Base-by-base conservation (phyloP, 495 filamentous ascomycete genomes). In the Podospora pseudoanserina region DNA sequence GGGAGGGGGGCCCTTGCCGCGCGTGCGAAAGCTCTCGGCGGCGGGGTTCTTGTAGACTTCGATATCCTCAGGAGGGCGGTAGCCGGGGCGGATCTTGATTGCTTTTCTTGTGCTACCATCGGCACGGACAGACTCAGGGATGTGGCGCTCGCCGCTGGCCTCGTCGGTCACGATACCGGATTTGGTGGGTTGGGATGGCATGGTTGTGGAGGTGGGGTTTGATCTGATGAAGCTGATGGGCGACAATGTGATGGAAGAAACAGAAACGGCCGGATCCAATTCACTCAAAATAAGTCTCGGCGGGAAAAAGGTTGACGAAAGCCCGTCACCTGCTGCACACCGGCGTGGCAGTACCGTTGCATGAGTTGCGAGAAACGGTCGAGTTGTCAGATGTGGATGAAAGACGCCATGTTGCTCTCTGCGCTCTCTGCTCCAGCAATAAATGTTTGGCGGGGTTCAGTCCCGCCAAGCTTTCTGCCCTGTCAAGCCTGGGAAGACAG, bases 31-130 rank as follows among this genome's bases (percentile, higher is more conserved):
- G 54, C 86, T 88, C 71, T 94, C 91, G 27, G 94, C 94, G 5
- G 89, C 91, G 56, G 91, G 88, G 80, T 97, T 98, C 83, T 91
- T 95, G 86, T 98, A 99, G 49, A 97, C 82, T 74, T 97, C 92
- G 67, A 97, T 91, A 79, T 99, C 96, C 78, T 99, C 96, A 2
- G 95, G 94, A 0, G 96, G 96, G 44, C 87, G 87, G 79, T 98
- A 99, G 60, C 96, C 96, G 15, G 94, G 94, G 3, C 92, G 88
- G 56, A 99, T 91, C 70, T 91, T 91, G 65, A 97, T 98, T 74
- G 97, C 96, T 72, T 91, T 93, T 34, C 96, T 85, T 18, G 89
- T 91, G 20, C 91, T 91, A 64, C 96, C 96, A 72, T 99, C 96
- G 6, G 96, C 79, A 59, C 96, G 90, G 28, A 86, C 77, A 1